Conservation (phyloP, 306 rosid species). For the Delonix regia region DNA sequence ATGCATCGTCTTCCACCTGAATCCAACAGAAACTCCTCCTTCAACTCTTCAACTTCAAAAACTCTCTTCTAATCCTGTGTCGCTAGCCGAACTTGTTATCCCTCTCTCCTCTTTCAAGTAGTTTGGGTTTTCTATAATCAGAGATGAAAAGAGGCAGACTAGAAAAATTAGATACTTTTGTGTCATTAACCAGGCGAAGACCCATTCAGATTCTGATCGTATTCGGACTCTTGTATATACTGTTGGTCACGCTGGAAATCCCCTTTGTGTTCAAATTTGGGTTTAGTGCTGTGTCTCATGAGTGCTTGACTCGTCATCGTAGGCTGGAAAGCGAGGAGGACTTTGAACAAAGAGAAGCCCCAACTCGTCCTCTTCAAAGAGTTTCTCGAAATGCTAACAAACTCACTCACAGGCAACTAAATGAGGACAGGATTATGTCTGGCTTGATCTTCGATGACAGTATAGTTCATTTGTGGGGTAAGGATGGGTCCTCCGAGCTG, state of each 20-base stretch:
- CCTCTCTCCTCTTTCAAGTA: background rate
- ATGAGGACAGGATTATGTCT: constrained; percentile 45
- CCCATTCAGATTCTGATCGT: constrained; percentile 70
- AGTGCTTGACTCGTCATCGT: constrained; percentile 40
- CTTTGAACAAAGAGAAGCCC: constrained; percentile 61
- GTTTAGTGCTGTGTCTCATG: constrained; percentile 47
- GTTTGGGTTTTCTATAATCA: background rate
- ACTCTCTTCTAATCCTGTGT: background rate
- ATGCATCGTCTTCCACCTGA: background rate
- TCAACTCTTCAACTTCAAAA: background rate
- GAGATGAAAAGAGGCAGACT: constrained; percentile 58
- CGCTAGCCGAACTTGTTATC: constrained; percentile 23
- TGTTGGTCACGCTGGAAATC: constrained; percentile 65
- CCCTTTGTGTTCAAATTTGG: constrained; percentile 64
- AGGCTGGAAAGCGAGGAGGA: constrained; percentile 55
- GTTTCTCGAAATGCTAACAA: constrained; percentile 51
- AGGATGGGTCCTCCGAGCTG: constrained; percentile 54
- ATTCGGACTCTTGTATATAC: constrained; percentile 54
- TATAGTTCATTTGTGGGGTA: constrained; percentile 34
- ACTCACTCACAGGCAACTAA: constrained; percentile 56
- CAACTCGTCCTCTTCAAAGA: constrained; percentile 58
- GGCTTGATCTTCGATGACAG: constrained; percentile 52
- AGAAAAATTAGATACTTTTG: constrained; percentile 48
- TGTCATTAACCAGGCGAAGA: constrained; percentile 56
- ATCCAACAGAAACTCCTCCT: background rate